phyloP scores from a whole-genome alignment of 352 stramenopile genomes.

The Pythium brachiatum region DNA sequence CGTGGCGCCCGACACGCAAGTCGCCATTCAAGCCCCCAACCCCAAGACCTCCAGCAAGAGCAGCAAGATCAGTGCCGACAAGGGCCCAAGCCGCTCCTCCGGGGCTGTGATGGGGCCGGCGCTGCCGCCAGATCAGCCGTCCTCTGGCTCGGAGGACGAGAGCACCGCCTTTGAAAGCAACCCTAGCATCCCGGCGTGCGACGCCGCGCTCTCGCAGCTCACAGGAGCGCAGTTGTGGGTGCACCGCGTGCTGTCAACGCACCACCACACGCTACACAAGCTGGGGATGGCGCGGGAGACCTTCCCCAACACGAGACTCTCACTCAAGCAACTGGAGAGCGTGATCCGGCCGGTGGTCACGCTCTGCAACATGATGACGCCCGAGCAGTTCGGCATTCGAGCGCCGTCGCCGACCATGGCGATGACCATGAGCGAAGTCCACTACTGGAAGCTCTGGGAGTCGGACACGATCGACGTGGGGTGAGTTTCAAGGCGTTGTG shows the following conservation, averaged over 20 bases:
- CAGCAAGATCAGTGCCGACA: neutral
- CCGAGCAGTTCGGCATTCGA: conserved; percentile 72
- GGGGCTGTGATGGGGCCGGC: conserved; percentile 12
- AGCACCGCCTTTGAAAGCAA: conserved; percentile 3
- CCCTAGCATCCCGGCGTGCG: conserved; percentile 12
- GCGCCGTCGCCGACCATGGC: conserved; percentile 64
- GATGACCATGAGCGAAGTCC: conserved; percentile 68
- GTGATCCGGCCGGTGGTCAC: conserved; percentile 61
- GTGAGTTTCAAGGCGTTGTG: conserved; percentile 14
- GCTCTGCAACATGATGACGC: conserved; percentile 50
- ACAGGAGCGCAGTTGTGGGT: conserved; percentile 69
- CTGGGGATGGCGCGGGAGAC: conserved; percentile 44
- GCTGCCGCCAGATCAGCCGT: conserved; percentile 10
- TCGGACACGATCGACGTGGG: conserved; percentile 82
- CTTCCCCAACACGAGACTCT: conserved; percentile 72
- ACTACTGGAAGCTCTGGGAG: conserved; percentile 87
- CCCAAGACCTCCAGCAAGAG: neutral
- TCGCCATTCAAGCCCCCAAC: neutral
- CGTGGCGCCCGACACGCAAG: neutral
- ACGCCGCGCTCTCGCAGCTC: conserved; percentile 46
- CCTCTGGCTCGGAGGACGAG: conserved; percentile 3
- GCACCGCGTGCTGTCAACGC: conserved; percentile 59
- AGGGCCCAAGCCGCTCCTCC: neutral
- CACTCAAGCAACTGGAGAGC: conserved; percentile 67
- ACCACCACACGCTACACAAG: conserved; percentile 54